Evolutionary conservation across 2,329 filamentous ascomycete genomes (phyloP).

Genomic region (Ophiostoma angusticollis): DNA sequence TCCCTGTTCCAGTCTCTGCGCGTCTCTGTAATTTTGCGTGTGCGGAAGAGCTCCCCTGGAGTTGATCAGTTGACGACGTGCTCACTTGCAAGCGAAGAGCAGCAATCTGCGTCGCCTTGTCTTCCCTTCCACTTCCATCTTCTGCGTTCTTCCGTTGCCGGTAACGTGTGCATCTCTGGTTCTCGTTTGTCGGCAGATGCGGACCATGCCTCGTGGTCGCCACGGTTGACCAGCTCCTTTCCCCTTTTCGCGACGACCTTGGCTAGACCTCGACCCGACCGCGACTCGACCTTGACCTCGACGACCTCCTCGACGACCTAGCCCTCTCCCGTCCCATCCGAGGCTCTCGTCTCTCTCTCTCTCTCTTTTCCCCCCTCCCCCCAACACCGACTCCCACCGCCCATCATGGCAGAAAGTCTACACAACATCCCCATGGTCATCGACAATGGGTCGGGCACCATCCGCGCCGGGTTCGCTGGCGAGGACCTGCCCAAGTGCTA

Average conservation of each 20-base stretch:
- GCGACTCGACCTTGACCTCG: not conserved
- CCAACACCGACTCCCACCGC: not conserved
- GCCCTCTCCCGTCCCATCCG: not conserved
- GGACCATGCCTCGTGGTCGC: slow-evolving; percentile 10
- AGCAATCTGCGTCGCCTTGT: too few relatives aligned
- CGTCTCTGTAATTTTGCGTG: too few relatives aligned
- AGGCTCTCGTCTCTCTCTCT: not conserved
- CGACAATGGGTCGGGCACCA: slow-evolving; percentile 97
- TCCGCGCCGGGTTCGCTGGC: slow-evolving; percentile 90
- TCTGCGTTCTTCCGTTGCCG: too few relatives aligned
- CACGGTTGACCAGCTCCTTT: slow-evolving; percentile 3
- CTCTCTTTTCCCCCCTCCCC: not conserved
- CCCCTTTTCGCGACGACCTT: not conserved
- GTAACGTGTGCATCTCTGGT: not conserved
- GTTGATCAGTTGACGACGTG: too few relatives aligned
- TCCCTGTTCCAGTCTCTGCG: too few relatives aligned
- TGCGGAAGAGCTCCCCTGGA: too few relatives aligned
- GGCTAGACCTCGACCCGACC: not conserved
- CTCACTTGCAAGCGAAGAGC: too few relatives aligned
- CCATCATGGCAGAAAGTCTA: slow-evolving; percentile 46
- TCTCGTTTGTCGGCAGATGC: not conserved
- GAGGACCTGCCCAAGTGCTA: slow-evolving; percentile 93
- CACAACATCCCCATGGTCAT: slow-evolving; percentile 98
- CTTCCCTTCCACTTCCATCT: too few relatives aligned
- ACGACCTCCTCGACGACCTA: not conserved